Evolutionary conservation across 2,329 filamentous ascomycete genomes (phyloP).

Genomic region (Fonsecaea erecta): DNA sequence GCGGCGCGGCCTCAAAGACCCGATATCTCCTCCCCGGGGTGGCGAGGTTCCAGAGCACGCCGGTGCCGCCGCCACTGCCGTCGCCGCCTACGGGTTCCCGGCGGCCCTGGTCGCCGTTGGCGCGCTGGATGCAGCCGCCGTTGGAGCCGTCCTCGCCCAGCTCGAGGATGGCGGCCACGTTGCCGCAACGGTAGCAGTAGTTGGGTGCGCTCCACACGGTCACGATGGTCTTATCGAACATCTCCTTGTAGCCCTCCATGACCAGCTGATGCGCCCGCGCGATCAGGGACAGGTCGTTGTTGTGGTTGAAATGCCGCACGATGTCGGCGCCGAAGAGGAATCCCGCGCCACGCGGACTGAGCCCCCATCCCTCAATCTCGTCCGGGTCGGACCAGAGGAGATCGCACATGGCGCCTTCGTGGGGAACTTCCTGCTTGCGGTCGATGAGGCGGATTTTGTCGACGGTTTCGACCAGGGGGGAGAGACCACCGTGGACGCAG

Average conservation of each 20-base stretch:
- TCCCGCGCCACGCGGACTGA: slow-evolving; percentile 90
- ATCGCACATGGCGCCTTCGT: slow-evolving; percentile 99
- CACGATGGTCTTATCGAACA: slow-evolving; percentile 95
- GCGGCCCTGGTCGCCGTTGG: slow-evolving; percentile 50
- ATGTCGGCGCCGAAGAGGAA: slow-evolving; percentile 97
- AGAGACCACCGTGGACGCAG: slow-evolving; percentile 93
- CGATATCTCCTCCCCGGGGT: slow-evolving; percentile 89
- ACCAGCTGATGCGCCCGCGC: slow-evolving; percentile 95
- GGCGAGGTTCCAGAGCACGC: slow-evolving; percentile 40
- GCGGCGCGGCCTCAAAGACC: slow-evolving; percentile 94
- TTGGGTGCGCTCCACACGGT: slow-evolving; percentile 99
- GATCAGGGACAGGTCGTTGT: slow-evolving; percentile 88
- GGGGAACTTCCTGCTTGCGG: slow-evolving; percentile 95
- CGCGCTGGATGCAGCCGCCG: slow-evolving; percentile 51
- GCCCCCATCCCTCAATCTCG: slow-evolving; percentile 95
- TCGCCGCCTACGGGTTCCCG: slow-evolving; percentile 42
- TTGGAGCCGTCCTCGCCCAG: slow-evolving; percentile 67
- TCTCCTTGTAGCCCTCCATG: slow-evolving; percentile 99
- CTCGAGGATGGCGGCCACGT: slow-evolving; percentile 93
- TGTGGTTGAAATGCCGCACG: slow-evolving; percentile 93
- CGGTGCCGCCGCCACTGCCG: slow-evolving; percentile 24
- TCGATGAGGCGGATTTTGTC: slow-evolving; percentile 96
- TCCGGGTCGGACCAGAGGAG: slow-evolving; percentile 97
- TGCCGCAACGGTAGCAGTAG: slow-evolving; percentile 95
- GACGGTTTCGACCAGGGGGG: slow-evolving; percentile 86